Evolutionary conservation across 805 yeast genomes (phyloP), one percentile per base, ranked within the genome.

Genomic region (Sugiyamaella marilandica): DNA sequence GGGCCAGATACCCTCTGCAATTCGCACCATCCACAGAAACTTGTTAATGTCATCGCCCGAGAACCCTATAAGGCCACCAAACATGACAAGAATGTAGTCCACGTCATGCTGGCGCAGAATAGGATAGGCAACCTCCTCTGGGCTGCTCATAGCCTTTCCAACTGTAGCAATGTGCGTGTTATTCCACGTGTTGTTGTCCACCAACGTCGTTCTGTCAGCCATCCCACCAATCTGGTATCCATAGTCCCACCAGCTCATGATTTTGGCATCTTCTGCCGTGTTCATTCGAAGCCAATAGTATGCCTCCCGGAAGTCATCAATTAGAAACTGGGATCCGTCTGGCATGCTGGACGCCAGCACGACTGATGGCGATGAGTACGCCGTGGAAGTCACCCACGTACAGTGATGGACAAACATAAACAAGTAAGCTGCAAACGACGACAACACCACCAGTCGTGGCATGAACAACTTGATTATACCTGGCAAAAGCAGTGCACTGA

Each of bases 201-300:
- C 99, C 62, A 94, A 77, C 5, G 99, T 94, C 59, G 98, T 92
- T 67, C 99, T 82, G 72, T 94, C 99, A 45, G 99, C 99, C 98
- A 94, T 94, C 58, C 99, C 99, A 63, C 99, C 99, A 65, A 94
- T 94, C 75, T 94, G 99, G 72, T 94, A 94, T 51, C 99, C 99
- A 67, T 95, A 95, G 75, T 95, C 99, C 99, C 99, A 94, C 99
- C 99, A 94, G 10, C 97, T 85, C 85, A 95, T 89, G 56, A 94
- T 86, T 70, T 87, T 91, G 34, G 97, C 87, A 68, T 94, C 98
- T 68, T 94, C 97, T 2, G 87, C 83, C 0, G 99, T 94, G 74
- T 94, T 94, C 96, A 92, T 91, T 66, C 99, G 83, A 63, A 94
- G 76, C 99, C 99, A 94, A 70, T 92, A 94, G 75, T 94, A 94